Evolutionary conservation across 257 asterid species (phyloP).

Genomic region (Solanum tarijense): DNA sequence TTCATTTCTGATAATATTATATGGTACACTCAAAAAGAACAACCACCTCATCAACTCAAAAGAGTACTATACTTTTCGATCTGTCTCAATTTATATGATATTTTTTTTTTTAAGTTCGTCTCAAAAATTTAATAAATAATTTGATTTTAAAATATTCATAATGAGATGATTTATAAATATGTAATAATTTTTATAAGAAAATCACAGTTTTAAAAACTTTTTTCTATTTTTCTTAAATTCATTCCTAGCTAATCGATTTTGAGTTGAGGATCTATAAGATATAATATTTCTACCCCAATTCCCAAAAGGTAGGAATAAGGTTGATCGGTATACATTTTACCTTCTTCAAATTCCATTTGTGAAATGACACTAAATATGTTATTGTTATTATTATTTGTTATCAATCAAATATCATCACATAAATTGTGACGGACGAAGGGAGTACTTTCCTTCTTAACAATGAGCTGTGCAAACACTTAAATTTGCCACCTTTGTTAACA

Average conservation of each 20-base stretch:
- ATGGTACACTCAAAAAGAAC: conserved; percentile 4
- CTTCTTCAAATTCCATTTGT: fast-evolving
- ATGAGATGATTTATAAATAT: neutral
- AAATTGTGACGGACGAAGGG: neutral
- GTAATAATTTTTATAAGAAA: neutral
- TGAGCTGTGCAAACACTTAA: conserved; percentile 17
- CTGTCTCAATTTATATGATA: neutral
- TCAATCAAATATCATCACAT: neutral
- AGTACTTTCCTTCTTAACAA: neutral
- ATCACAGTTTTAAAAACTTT: neutral
- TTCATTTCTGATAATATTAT: neutral
- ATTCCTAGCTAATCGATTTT: neutral
- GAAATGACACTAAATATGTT: neutral
- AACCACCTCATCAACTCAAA: conserved; percentile 21
- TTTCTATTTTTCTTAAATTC: neutral
- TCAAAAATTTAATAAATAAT: neutral
- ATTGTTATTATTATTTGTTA: neutral
- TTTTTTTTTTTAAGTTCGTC: fast-evolving
- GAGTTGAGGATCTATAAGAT: neutral
- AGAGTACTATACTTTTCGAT: neutral
- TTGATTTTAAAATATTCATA: neutral
- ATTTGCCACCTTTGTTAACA: conserved; percentile 1
- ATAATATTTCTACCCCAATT: neutral
- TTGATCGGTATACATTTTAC: fast-evolving
- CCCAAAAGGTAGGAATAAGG: neutral